Evolutionary conservation across 2,329 filamentous ascomycete species (phyloP).

Genomic region (Endoconidiophora polonica): DNA sequence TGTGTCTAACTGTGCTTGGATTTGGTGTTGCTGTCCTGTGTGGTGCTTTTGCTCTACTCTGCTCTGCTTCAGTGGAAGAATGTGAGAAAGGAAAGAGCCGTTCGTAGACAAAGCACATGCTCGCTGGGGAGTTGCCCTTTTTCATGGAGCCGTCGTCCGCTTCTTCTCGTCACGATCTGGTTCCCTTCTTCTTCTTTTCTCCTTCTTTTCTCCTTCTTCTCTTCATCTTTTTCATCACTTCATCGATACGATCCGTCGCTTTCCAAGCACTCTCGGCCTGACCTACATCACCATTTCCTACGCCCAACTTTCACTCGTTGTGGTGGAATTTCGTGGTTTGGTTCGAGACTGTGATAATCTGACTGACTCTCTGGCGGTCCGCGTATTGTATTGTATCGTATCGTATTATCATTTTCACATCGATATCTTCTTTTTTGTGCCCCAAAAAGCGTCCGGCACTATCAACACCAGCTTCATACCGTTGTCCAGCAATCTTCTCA

Average conservation of each 20-base stretch:
- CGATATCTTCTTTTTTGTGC: too few species aligned
- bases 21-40: too few species aligned
- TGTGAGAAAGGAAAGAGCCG: too few species aligned
- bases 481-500: too few species aligned
- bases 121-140: slow-evolving; percentile 2
- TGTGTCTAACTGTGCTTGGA: too few species aligned
- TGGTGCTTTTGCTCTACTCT: too few species aligned
- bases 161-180: not conserved
- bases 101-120: too few species aligned
- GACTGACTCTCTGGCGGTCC: not conserved
- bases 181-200: not conserved
- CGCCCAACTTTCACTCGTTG: slow-evolving; percentile 4
- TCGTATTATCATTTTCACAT: not conserved
- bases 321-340: slow-evolving; percentile 7
- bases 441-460: too few species aligned
- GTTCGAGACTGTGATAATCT: not conserved
- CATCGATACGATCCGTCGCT: not conserved
- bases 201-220: not conserved
- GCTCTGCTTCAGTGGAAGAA: too few species aligned
- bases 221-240: not conserved
- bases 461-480: too few species aligned
- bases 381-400: not conserved
- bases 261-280: not conserved
- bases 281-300: not conserved
- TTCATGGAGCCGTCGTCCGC: not conserved